These are phyloP conservation scores for Wilhelminamyces savonicus DNA, from an alignment of 805 yeast genomes.

Conservation along the genomic window DNA sequence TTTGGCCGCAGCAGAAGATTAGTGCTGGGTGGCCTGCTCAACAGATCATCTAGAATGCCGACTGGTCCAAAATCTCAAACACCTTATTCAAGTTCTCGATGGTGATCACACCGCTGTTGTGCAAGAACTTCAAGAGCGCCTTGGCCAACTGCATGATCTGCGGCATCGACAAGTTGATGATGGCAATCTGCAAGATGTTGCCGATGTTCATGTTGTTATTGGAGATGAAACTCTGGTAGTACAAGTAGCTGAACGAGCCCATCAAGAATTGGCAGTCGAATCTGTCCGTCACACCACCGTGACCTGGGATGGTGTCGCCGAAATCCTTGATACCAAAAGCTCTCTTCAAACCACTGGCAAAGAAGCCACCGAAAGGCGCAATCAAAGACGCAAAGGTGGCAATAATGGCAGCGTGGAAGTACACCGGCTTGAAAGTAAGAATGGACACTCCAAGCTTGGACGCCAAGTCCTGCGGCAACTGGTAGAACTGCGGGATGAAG, in stretches of 20 bases:
- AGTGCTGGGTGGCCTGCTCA: too few species aligned
- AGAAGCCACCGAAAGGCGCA: constrained; percentile 98
- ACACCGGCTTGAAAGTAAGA: constrained; percentile 74
- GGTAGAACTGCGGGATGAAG: constrained; percentile 74
- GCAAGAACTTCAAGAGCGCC: constrained; percentile 51
- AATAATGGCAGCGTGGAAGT: constrained; percentile 77
- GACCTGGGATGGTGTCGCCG: constrained; percentile 98
- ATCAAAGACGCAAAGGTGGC: constrained; percentile 94
- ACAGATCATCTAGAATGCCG: too few species aligned
- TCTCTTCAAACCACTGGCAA: constrained; percentile 95
- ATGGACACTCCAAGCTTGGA: constrained; percentile 39
- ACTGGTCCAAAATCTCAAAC: too few species aligned
- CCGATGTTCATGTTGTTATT: constrained; percentile 68
- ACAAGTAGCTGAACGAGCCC: constrained; percentile 92
- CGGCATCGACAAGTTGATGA: constrained; percentile 58
- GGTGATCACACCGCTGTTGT: constrained; percentile 20
- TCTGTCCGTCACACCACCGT: constrained; percentile 96
- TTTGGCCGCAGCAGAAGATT: too few species aligned
- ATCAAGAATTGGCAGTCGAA: constrained; percentile 96
- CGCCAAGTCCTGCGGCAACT: constrained; percentile 64
- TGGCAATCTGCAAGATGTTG: constrained; percentile 65
- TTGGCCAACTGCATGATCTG: constrained; percentile 61
- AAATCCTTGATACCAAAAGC: constrained; percentile 95
- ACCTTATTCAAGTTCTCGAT: constrained; percentile 23
- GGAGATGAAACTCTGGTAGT: constrained; percentile 87